A percentile compares a stretch with the other conserved stretches of the same genome.
Evolutionary conservation across 2,329 filamentous ascomycete genomes (phyloP).

Genomic region (Thielaviopsis euricoi): DNA sequence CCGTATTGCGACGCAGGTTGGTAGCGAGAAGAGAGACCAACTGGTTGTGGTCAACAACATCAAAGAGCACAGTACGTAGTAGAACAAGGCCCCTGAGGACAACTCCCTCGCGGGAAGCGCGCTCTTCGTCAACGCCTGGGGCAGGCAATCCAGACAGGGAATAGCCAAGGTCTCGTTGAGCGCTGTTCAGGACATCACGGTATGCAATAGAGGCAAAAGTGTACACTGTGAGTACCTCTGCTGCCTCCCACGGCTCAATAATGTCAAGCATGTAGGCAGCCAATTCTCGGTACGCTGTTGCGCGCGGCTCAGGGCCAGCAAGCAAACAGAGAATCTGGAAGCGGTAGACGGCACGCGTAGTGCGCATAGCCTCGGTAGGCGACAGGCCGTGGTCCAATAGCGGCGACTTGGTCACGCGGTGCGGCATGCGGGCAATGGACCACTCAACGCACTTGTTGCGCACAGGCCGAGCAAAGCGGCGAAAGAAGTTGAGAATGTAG

Average conservation of each 20-base stretch:
- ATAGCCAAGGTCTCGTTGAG: not conserved
- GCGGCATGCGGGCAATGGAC: constrained; percentile 4
- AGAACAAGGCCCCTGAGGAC: constrained; percentile 5
- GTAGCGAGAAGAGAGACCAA: not conserved
- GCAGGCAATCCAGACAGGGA: not conserved
- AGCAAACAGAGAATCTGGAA: constrained; percentile 8
- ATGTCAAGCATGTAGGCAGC: constrained; percentile 1
- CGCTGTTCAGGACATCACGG: constrained; percentile 3
- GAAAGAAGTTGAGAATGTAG: constrained; percentile 8
- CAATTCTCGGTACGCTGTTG: not conserved
- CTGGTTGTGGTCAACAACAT: not conserved
- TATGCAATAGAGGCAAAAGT: constrained; percentile 3
- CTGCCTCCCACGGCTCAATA: constrained; percentile 10
- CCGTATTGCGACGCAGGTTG: not conserved
- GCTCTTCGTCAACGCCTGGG: not conserved
- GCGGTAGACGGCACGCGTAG: constrained; percentile 8
- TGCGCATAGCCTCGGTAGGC: constrained; percentile 1
- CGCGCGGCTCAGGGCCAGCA: not conserved
- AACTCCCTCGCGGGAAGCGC: not conserved
- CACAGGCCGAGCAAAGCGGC: constrained; percentile 4
- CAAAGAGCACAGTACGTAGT: constrained; percentile 3
- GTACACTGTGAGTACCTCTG: constrained; percentile 8
- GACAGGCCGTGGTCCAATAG: not conserved
- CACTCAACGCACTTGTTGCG: constrained; percentile 1
- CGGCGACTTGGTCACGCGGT: not conserved